Evolutionary conservation across 2,329 filamentous ascomycete genomes (phyloP).

Genomic region (Raffaelea albimanens): DNA sequence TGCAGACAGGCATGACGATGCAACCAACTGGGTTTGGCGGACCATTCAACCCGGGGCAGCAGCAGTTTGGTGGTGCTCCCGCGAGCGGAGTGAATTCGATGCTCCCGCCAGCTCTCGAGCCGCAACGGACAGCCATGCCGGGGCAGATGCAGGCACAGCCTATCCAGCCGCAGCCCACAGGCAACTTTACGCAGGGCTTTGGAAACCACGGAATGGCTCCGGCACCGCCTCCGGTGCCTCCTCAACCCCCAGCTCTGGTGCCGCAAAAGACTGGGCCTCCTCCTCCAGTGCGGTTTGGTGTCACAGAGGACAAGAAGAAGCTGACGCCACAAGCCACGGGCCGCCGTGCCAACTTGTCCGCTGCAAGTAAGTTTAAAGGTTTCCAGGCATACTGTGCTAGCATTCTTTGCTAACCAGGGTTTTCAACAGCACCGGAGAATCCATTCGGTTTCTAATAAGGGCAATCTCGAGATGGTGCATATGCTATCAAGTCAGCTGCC

Average conservation of each 20-base stretch:
- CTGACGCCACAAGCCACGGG: slow-evolving; percentile 81
- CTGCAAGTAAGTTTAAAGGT: slow-evolving; percentile 76
- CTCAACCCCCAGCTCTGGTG: slow-evolving; percentile 69
- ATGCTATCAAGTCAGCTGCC: too few species aligned
- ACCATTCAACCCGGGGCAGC: slow-evolving; percentile 33
- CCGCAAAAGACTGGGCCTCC: slow-evolving; percentile 79
- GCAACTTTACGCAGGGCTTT: slow-evolving; percentile 32
- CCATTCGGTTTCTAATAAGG: slow-evolving; percentile 20
- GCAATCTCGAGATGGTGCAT: too few species aligned
- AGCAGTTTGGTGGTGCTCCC: slow-evolving; percentile 38
- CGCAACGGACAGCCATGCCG: slow-evolving; percentile 48
- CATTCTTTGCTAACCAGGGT: background rate
- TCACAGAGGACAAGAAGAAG: slow-evolving; percentile 63
- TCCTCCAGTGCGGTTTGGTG: slow-evolving; percentile 82
- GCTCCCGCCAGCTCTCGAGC: slow-evolving; percentile 50
- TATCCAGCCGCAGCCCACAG: slow-evolving; percentile 37
- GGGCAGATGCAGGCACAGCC: slow-evolving; percentile 20
- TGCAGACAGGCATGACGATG: too few species aligned
- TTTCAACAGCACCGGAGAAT: slow-evolving; percentile 18
- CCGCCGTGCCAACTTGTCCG: slow-evolving; percentile 76
- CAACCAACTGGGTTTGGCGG: slow-evolving; percentile 55
- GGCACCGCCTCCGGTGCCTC: slow-evolving; percentile 50
- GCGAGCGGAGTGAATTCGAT: slow-evolving; percentile 43
- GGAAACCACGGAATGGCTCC: slow-evolving; percentile 25
- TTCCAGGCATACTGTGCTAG: background rate